Evolutionary conservation across 1,284 basidiomycete species (phyloP), one percentile per base, ranked within the genome.

Genomic region (Leccinum fallax): DNA sequence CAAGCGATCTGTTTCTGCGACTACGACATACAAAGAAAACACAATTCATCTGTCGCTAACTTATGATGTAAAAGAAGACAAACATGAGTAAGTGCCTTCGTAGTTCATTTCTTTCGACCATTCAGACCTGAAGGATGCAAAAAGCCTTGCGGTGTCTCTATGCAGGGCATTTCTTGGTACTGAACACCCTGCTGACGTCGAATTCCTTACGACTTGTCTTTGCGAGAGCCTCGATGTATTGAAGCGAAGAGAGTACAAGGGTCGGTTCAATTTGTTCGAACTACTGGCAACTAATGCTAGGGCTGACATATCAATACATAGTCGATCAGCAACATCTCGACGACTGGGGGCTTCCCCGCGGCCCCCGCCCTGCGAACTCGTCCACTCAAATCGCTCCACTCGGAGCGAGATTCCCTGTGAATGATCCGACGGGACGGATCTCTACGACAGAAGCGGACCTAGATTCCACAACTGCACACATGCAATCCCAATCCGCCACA

Each of bases 151-250:
- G 0, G 85, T 85, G 1, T 88, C 89, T 0, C 80, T 96, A 24
- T 93, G 90, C 72, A 84, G 86, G 4, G 74, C 89, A 3, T 76
- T 95, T 21, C 88, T 95, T 64, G 83, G 88, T 52, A 81, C 84
- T 2, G 85, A 87, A 2, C 89, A 89, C 67, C 83, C 85, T 4
- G 90, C 93, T 66, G 94, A 95, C 69, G 86, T 90, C 0, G 77
- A 97, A n/a, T 77, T 97, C 13, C 90, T 96, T 68, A 91, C 93
- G 85, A 95, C 92, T 0, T 92, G 97, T 49, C 82, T 98, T 10
- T 43, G 10, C 3, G 40, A 5, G 40, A 90, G 94, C 58, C 78
- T 97, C 32, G 83, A 54, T 6, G 21, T 54, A 3, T 80, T 98
- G 58, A 89, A 89, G 73, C 81, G 94, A 59, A 82, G 95, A 63